Conservation (phyloP, 2,329 filamentous ascomycete species). For the Arthrinium phaeospermum region DNA sequence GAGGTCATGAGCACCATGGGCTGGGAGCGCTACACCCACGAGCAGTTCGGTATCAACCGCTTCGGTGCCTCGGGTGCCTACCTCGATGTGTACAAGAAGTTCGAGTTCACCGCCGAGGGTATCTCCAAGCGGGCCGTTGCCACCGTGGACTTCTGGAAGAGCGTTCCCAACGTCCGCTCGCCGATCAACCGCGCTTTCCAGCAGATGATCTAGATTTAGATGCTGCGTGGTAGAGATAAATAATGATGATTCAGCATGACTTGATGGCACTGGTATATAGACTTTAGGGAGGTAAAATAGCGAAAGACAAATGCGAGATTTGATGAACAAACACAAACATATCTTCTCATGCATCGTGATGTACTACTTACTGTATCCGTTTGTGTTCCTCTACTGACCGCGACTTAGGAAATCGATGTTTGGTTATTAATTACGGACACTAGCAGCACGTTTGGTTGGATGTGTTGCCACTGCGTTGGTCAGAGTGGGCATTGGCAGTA, state of each 20-base stretch:
- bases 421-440: too few relatives aligned
- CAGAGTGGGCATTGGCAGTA: background rate
- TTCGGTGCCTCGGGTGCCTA: slow-evolving; percentile 98
- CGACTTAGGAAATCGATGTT: too few relatives aligned
- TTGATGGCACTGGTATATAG: slow-evolving; percentile 20
- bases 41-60: slow-evolving; percentile 99
- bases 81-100: slow-evolving; percentile 99
- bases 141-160: slow-evolving; percentile 98
- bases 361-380: background rate
- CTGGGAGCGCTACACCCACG: slow-evolving; percentile 98
- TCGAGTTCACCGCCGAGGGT: slow-evolving; percentile 98
- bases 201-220: slow-evolving; percentile 79
- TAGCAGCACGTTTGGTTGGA: background rate
- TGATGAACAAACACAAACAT: background rate
- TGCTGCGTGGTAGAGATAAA: slow-evolving; percentile 8
- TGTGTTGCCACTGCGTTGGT: background rate
- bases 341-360: background rate
- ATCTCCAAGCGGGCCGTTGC: slow-evolving; percentile 92
- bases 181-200: slow-evolving; percentile 97
- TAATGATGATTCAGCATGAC: slow-evolving; percentile 20
- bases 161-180: slow-evolving; percentile 84
- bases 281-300: slow-evolving; percentile 18
- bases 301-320: slow-evolving; percentile 4
- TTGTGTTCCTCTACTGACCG: background rate
- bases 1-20: slow-evolving; percentile 98